Evolutionary conservation across 2,329 filamentous ascomycete genomes (phyloP).

Genomic region (Tothia fuscella): DNA sequence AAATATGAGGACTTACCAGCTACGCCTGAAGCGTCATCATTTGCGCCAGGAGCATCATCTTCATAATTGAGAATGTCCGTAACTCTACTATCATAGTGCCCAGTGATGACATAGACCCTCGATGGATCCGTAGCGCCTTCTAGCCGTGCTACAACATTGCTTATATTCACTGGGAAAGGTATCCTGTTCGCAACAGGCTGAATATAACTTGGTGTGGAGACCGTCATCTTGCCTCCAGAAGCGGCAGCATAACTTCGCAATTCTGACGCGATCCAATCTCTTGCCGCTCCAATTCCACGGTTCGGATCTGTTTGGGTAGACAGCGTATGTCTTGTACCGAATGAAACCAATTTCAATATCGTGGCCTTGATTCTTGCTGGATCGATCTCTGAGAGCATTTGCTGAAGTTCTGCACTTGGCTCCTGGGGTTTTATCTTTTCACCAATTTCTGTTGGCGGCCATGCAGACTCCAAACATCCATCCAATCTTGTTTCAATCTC

Average conservation of each 20-base stretch:
- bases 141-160: constrained; percentile 41
- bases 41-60: constrained; percentile 43
- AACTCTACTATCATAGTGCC: constrained; percentile 44
- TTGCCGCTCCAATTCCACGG: constrained; percentile 43
- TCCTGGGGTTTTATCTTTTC: constrained; percentile 20
- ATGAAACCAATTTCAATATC: constrained; percentile 42
- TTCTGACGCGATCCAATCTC: constrained; percentile 44
- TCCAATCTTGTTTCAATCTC: no score
- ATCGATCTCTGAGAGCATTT: constrained; percentile 28
- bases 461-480: no score
- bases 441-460: neutral
- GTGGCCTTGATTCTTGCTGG: constrained; percentile 36
- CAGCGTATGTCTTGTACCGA: constrained; percentile 46
- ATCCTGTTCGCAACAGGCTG: constrained; percentile 37
- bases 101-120: constrained; percentile 41
- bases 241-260: constrained; percentile 36
- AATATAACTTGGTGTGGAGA: constrained; percentile 40
- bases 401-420: constrained; percentile 28
- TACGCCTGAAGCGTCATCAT: constrained; percentile 46
- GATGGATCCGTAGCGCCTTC: constrained; percentile 37
- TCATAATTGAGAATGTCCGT: constrained; percentile 40
- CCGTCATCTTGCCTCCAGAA: constrained; percentile 39
- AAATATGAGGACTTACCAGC: constrained; percentile 25
- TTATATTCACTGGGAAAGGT: constrained; percentile 39
- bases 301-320: constrained; percentile 39